Evolutionary conservation across 2,329 filamentous ascomycete genomes (phyloP).

Genomic region (Acephala macrosclerotiorum): DNA sequence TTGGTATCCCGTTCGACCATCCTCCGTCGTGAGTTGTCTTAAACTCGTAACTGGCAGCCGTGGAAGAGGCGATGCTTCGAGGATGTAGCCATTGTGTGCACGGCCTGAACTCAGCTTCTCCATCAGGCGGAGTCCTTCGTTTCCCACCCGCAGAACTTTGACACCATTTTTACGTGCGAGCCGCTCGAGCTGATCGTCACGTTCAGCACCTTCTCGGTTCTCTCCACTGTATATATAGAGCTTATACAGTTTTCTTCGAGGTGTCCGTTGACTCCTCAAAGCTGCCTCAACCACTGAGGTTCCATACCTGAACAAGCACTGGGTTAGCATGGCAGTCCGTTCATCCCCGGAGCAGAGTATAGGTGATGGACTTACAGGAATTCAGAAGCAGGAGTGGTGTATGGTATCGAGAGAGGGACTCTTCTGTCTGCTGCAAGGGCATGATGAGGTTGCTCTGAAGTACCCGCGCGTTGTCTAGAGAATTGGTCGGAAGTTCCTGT

Average conservation of each 20-base stretch:
- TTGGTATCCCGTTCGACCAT: conserved; percentile 57
- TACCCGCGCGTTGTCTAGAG: not conserved
- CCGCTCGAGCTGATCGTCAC: conserved; percentile 53
- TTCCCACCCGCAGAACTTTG: conserved; percentile 62
- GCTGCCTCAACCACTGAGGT: conserved; percentile 82
- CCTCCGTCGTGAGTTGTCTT: conserved; percentile 36
- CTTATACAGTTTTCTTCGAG: conserved; percentile 78
- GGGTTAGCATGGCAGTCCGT: too few relatives aligned
- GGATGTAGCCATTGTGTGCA: conserved; percentile 88
- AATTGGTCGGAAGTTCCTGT: not conserved
- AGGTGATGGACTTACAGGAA: conserved; percentile 66
- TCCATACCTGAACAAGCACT: conserved; percentile 57
- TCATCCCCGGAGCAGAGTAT: too few relatives aligned
- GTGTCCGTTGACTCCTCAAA: conserved; percentile 60
- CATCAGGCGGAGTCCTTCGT: conserved; percentile 71
- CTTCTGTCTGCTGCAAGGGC: conserved; percentile 29
- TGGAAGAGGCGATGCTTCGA: conserved; percentile 87
- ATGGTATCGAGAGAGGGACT: conserved; percentile 57
- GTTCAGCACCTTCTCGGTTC: conserved; percentile 57
- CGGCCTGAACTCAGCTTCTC: conserved; percentile 84
- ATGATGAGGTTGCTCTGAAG: not conserved
- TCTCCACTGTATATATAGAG: conserved; percentile 77
- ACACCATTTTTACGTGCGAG: conserved; percentile 60
- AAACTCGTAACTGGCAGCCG: conserved; percentile 71
- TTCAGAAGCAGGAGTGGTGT: conserved; percentile 87